Percentiles rank a stretch among this genome's conserved stretches.
Conservation (phyloP, 1,139 yeast genomes). For the Kodamaea sp. region DNA sequence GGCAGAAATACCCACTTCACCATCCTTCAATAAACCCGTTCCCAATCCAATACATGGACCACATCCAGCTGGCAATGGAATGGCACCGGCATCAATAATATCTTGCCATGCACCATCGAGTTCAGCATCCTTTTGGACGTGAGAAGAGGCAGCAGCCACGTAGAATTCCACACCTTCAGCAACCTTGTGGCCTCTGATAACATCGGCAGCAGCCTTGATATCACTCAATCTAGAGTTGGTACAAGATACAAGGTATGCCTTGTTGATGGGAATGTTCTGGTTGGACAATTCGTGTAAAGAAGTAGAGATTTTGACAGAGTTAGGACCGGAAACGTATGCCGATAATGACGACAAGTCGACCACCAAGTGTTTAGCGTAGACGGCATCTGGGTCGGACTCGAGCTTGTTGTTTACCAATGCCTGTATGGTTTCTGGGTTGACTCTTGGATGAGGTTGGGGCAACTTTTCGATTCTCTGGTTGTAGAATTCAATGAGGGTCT, state of each 20-base stretch:
- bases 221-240: conserved; percentile 93
- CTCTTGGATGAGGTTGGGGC: conserved; percentile 85
- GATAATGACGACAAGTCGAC: conserved; percentile 81
- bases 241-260: conserved; percentile 97
- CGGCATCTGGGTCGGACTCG: conserved; percentile 72
- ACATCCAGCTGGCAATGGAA: conserved; percentile 95
- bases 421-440: conserved; percentile 60
- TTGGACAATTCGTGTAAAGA: conserved; percentile 73
- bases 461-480: conserved; percentile 61
- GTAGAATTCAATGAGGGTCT: conserved; percentile 75
- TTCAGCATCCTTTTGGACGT: conserved; percentile 92
- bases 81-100: conserved; percentile 89
- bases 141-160: conserved; percentile 95
- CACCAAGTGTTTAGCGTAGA: conserved; percentile 81
- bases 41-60: conserved; percentile 99
- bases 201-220: conserved; percentile 90
- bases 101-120: conserved; percentile 89
- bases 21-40: conserved; percentile 86
- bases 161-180: conserved; percentile 92
- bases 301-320: conserved; percentile 88
- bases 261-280: conserved; percentile 76
- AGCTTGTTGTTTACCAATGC: conserved; percentile 46
- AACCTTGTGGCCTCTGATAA: conserved; percentile 75
- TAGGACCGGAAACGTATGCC: conserved; percentile 96
- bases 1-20: conserved; percentile 97